Conservation (phyloP, 768 basidiomycete genomes). For the Roridomyces roridus region DNA sequence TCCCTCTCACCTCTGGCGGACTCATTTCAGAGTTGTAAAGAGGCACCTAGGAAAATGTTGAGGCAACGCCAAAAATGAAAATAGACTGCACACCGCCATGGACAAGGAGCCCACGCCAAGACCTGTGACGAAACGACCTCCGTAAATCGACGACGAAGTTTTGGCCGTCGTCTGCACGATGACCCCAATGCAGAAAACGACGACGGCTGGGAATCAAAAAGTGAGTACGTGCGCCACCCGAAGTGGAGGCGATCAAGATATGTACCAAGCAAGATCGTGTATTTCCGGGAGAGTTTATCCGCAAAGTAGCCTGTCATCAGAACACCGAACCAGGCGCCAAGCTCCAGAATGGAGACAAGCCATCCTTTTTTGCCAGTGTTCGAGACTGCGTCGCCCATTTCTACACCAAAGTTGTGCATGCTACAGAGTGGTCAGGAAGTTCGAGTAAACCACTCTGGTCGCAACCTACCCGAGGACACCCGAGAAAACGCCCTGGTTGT, state of each 20-base stretch:
- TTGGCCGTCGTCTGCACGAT: conserved; percentile 72
- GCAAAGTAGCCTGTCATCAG: conserved; percentile 67
- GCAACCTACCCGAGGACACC: conserved; percentile 65
- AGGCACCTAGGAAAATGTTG: conserved; percentile 39
- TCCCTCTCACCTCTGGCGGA: conserved; percentile 83
- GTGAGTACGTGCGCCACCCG: background rate
- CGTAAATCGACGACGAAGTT: conserved; percentile 67
- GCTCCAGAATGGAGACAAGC: conserved; percentile 76
- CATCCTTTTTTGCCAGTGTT: conserved; percentile 67
- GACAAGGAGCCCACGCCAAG: conserved; percentile 81
- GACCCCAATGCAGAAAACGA: conserved; percentile 73
- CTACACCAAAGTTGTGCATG: conserved; percentile 10
- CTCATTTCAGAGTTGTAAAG: conserved; percentile 77
- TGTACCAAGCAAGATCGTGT: conserved; percentile 67
- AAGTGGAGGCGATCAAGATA: background rate
- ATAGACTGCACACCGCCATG: conserved; percentile 60
- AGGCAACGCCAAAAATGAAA: too few relatives aligned
- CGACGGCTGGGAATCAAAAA: conserved; percentile 46
- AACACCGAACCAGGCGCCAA: conserved; percentile 67
- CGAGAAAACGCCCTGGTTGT: conserved; percentile 82
- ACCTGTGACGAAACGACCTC: conserved; percentile 81
- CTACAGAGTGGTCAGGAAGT: conserved; percentile 39
- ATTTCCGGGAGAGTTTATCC: conserved; percentile 77
- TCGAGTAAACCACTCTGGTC: background rate
- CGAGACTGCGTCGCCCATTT: conserved; percentile 62